Base-by-base conservation (phyloP, 2,329 filamentous ascomycete genomes). In the Exophiala aquamarina region DNA sequence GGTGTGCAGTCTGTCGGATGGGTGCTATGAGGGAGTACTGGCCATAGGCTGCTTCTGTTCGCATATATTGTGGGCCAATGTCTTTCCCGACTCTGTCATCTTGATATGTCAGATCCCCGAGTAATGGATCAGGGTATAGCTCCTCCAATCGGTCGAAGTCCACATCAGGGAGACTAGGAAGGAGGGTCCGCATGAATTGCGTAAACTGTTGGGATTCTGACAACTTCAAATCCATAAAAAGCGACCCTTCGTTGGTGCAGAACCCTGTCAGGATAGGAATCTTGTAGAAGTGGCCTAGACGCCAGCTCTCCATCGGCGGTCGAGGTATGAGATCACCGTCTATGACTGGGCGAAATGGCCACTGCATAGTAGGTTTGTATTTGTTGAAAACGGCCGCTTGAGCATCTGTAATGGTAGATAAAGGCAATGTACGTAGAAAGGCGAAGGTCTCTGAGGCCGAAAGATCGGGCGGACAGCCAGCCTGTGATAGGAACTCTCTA, bases 241-340 rank as follows among this genome's bases (percentile, higher is more conserved):
- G 63, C 1, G 81, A 75, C n/a, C 84, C 86, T 63, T 89, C 86
- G 59, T 88, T 82, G 29, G 81, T 79, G 64, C 83, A 84, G 70
- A 83, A 89, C 6, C 85, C 85, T 0, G 83, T 87, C 39, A 89
- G 67, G 39, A 89, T 75, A 5, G 82, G 80, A 7, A 84, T 70
- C 52, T 73, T 72, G 56, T 83, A 72, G 62, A 74, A 78, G 11
- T 68, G 63, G 1, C 74, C 70, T 0, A 73, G 67, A 19, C 70
- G 62, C 81, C 81, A 85, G 15, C 76, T 73, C 14, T 73, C 68
- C 8, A 84, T 70, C 2, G 84, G 84, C 8, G 77, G 67, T 18
- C 74, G 70, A 2, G 75, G 71, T 42, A 88, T 80, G 10, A 83
- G 63, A 11, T 77, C 74, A 3, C 76, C 76, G 48, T 78, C 74